Percentiles rank a stretch among this genome's conserved stretches.
phyloP scores from a whole-genome alignment of 73 alveolate genomes.

The Breviolum minutum region DNA sequence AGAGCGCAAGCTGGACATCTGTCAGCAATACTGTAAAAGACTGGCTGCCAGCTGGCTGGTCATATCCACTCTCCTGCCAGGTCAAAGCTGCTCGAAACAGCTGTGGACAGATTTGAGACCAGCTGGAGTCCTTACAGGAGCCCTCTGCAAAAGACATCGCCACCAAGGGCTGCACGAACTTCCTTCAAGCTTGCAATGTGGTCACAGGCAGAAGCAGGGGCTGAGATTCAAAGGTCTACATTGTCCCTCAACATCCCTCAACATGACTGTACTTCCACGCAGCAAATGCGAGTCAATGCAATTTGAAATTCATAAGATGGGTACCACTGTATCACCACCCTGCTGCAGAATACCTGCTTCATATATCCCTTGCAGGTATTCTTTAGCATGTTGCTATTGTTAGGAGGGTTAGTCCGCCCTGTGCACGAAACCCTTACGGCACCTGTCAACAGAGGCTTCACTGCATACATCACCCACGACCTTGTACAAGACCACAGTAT shows the following conservation, averaged over 20 bases:
- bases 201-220: too few species aligned
- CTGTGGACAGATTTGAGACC: neutral
- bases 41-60: slow-evolving; percentile 60
- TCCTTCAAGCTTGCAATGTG: neutral
- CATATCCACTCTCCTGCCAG: slow-evolving; percentile 44
- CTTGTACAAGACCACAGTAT: slow-evolving; percentile 46
- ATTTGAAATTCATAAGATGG: neutral
- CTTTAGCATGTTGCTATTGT: neutral
- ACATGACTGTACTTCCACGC: neutral
- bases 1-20: slow-evolving; percentile 65
- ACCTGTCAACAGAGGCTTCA: slow-evolving; percentile 78
- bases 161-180: slow-evolving; percentile 56
- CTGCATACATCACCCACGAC: slow-evolving; percentile 59
- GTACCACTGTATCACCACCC: neutral
- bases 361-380: neutral
- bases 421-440: neutral
- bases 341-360: neutral
- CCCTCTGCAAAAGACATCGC: slow-evolving; percentile 25
- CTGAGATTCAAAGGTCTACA: too few species aligned
- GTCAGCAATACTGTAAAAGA: slow-evolving; percentile 67
- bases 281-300: neutral
- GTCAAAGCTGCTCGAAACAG: neutral
- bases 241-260: too few species aligned
- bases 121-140: slow-evolving; percentile 13
- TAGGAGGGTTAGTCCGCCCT: neutral